These are phyloP conservation scores for Tricholoma saponaceum DNA, from an alignment of 768 basidiomycete species.

Conservation along the genomic window DNA sequence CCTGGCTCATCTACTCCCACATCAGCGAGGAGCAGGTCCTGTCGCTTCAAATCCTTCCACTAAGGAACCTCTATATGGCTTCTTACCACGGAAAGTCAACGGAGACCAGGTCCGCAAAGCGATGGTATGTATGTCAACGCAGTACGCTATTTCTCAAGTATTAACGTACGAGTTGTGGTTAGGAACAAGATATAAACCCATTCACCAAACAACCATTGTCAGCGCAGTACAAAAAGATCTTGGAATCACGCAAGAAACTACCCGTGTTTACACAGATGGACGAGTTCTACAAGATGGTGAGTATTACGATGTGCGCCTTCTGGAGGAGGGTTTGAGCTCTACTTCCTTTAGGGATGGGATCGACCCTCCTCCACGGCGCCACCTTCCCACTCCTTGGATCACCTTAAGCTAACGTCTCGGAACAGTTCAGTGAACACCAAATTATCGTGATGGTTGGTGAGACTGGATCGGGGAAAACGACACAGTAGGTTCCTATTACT, in stretches of 20 bases:
- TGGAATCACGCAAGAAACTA: constrained; percentile 80
- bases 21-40: constrained; percentile 29
- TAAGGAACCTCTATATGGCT: constrained; percentile 67
- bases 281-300: constrained; percentile 85
- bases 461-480: constrained; percentile 95
- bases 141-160: not conserved
- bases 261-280: constrained; percentile 93
- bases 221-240: constrained; percentile 78
- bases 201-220: constrained; percentile 83
- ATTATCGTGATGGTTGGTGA: constrained; percentile 91
- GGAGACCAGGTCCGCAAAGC: constrained; percentile 63
- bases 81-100: constrained; percentile 65
- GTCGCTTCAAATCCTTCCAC: constrained; percentile 5
- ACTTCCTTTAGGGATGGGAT: constrained; percentile 37
- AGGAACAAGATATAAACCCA: constrained; percentile 83
- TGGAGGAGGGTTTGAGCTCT: constrained; percentile 42
- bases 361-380: constrained; percentile 23
- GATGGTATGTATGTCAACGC: constrained; percentile 47
- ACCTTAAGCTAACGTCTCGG: constrained; percentile 22
- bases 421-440: constrained; percentile 72
- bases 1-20: constrained; percentile 38
- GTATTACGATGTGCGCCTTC: constrained; percentile 29
- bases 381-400: constrained; percentile 6
- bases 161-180: constrained; percentile 11
- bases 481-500: constrained; percentile 53